Percentiles rank a stretch among this genome's conserved stretches.
Evolutionary conservation across 352 stramenopile genomes (phyloP).

Genomic region (Globisporangium cederbergense): DNA sequence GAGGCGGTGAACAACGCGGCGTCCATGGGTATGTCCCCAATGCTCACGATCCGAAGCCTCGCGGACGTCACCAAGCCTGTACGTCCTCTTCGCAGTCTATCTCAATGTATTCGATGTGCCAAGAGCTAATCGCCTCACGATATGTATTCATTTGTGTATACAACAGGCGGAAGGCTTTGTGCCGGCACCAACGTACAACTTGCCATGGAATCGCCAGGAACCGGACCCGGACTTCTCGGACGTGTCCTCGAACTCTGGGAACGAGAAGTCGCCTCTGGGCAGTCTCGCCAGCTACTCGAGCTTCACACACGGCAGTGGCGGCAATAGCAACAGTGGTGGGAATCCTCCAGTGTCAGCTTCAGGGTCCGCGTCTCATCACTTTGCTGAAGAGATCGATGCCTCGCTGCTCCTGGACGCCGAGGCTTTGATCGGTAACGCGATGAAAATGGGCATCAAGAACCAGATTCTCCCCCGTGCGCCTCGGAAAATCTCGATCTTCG

Average conservation of each 20-base stretch:
- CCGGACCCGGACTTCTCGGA: constrained; percentile 20
- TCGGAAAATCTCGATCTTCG: constrained; percentile 59
- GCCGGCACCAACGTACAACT: constrained; percentile 33
- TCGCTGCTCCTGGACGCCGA: constrained; percentile 63
- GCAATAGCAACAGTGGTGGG: background rate
- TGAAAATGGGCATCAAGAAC: constrained; percentile 69
- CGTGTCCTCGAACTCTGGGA: constrained; percentile 9
- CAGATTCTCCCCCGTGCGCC: constrained; percentile 47
- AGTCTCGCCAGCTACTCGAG: constrained; percentile 6
- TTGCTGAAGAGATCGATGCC: constrained; percentile 39
- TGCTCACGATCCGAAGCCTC: constrained; percentile 67
- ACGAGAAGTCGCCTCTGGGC: constrained; percentile 12
- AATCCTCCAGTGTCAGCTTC: background rate
- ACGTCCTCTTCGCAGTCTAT: background rate
- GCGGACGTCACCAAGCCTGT: constrained; percentile 40
- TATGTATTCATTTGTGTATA: constrained; percentile 12
- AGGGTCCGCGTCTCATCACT: background rate
- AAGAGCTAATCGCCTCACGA: background rate
- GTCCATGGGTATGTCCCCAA: constrained; percentile 52
- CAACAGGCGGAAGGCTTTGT: constrained; percentile 13
- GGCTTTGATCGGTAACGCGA: constrained; percentile 62
- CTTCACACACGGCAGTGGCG: constrained; percentile 4
- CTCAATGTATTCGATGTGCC: background rate
- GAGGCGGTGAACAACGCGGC: constrained; percentile 41
- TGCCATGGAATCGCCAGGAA: constrained; percentile 61